These are phyloP conservation scores for Ophioceras dolichostomum DNA, from an alignment of 2,329 filamentous ascomycete genomes.

Conservation along the genomic window DNA sequence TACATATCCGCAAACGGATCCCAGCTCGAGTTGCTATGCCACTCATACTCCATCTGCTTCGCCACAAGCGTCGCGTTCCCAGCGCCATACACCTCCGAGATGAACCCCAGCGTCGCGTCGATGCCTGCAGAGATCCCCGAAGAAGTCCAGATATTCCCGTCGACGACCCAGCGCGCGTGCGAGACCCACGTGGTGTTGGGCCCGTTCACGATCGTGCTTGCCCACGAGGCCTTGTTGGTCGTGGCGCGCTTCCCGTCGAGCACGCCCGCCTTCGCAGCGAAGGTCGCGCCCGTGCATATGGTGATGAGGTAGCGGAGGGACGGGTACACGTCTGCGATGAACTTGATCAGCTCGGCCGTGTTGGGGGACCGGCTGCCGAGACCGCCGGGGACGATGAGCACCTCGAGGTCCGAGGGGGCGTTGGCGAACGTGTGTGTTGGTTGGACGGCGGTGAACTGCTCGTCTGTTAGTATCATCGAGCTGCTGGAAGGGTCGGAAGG, in stretches of 20 bases:
- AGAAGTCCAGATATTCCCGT: constrained; percentile 42
- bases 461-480: constrained; percentile 8
- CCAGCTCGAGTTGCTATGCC: constrained; percentile 9
- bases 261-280: constrained; percentile 34
- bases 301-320: constrained; percentile 14
- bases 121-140: constrained; percentile 34
- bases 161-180: constrained; percentile 37
- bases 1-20: too few relatives aligned
- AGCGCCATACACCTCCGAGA: constrained; percentile 20
- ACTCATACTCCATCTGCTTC: constrained; percentile 12
- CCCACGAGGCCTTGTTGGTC: constrained; percentile 33
- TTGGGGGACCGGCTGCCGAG: constrained; percentile 6
- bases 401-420: constrained; percentile 13
- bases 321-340: constrained; percentile 5
- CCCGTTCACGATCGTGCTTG: constrained; percentile 19
- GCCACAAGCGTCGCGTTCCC: constrained; percentile 8
- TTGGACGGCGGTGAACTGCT: too few relatives aligned
- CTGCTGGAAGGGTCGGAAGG: not conserved
- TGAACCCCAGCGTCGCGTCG: constrained; percentile 24
- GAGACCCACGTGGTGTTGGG: constrained; percentile 32
- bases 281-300: constrained; percentile 35
- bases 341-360: constrained; percentile 7
- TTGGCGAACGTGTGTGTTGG: constrained; percentile 10
- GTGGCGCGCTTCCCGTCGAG: constrained; percentile 38
- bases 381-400: constrained; percentile 14